These are phyloP conservation scores for Collybia sordida DNA, from an alignment of 768 basidiomycete species.

Conservation along the genomic window DNA sequence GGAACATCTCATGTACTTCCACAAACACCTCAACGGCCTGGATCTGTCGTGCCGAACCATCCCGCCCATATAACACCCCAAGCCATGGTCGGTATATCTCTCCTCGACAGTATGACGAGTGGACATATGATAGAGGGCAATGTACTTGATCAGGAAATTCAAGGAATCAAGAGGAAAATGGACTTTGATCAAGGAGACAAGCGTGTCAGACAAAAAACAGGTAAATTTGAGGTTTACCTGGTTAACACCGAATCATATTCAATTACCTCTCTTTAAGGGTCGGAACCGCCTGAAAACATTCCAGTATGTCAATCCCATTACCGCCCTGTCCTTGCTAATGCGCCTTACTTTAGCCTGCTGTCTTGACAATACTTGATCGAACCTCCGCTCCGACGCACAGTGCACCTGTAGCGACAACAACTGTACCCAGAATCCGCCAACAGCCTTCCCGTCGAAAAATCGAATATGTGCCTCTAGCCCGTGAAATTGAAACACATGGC, in stretches of 20 bases:
- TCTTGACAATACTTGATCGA: slow-evolving; percentile 27
- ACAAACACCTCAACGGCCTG: slow-evolving; percentile 29
- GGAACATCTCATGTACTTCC: slow-evolving; percentile 19
- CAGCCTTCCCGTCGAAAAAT: slow-evolving; percentile 75
- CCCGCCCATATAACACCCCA: slow-evolving; percentile 20
- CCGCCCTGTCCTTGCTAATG: slow-evolving; percentile 8
- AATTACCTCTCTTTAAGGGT: slow-evolving; percentile 14
- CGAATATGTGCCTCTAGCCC: slow-evolving; percentile 81
- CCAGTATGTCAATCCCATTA: slow-evolving; percentile 35
- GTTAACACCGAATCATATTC: not conserved
- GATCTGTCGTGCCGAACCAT: slow-evolving; percentile 25
- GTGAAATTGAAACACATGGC: slow-evolving; percentile 73
- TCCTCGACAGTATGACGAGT: slow-evolving; percentile 10
- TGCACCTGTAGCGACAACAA: slow-evolving; percentile 22
- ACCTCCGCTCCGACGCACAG: slow-evolving; percentile 21
- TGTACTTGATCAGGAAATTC: slow-evolving; percentile 58
- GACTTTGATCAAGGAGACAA: slow-evolving; percentile 70
- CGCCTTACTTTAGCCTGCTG: slow-evolving; percentile 22
- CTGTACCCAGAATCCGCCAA: slow-evolving; percentile 36
- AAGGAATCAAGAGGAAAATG: slow-evolving; percentile 71
- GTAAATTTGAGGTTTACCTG: slow-evolving; percentile 42
- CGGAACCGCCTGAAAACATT: slow-evolving; percentile 48
- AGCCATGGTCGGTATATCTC: slow-evolving; percentile 8
- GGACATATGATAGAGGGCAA: slow-evolving; percentile 28
- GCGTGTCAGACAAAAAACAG: slow-evolving; percentile 70